Evolutionary conservation across 1,284 basidiomycete genomes (phyloP), one percentile per base, ranked within the genome.

Genomic region (Flammula alnicola): DNA sequence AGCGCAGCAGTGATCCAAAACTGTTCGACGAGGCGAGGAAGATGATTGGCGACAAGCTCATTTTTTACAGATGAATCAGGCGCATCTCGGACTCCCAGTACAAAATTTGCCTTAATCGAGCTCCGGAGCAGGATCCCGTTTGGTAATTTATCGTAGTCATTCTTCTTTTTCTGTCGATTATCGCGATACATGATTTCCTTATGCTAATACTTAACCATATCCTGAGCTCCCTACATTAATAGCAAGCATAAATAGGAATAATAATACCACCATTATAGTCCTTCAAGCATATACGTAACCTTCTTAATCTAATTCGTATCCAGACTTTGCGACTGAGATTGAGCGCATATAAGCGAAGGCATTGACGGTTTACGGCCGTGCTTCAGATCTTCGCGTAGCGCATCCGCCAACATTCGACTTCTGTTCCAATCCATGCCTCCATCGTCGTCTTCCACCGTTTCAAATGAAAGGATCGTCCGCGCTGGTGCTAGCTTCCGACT

Each of bases 351-450:
- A 32, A 72, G 58, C 1, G 55, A 32, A n/a, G 70, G 70, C 37
- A 72, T 51, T 27, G 57, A 47, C 1, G 63, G 65, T 44, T 59
- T 60, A 25, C 58, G 57, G 4, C 70, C 70, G 17, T 56, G 58
- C 14, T 49, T 51, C 19, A 69, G 19, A 44, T 67, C 70, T 12
- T 49, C 47, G 46, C 60, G 59, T 20, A 71, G 42, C 9, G 52
- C 57, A 26, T 69, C 65, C n/a, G 56, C 64, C 33, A 74, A 53
- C 49, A 58, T 42, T 49, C 59, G 57, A 41, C 66, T 72, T 25
- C 70, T 58, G 44, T 70, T 59, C 66, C 69, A 70, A 47, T 73
- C 63, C 58, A 72, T 57, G 1, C 57, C 60, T 5, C 50, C 52
- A 41, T 66, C 64, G 14, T 60, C 62, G 12, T 58, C 59, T 2